Percentiles rank a stretch among this genome's conserved stretches.
Evolutionary conservation across 306 rosid genomes (phyloP).

Genomic region (Albizia julibrissin): DNA sequence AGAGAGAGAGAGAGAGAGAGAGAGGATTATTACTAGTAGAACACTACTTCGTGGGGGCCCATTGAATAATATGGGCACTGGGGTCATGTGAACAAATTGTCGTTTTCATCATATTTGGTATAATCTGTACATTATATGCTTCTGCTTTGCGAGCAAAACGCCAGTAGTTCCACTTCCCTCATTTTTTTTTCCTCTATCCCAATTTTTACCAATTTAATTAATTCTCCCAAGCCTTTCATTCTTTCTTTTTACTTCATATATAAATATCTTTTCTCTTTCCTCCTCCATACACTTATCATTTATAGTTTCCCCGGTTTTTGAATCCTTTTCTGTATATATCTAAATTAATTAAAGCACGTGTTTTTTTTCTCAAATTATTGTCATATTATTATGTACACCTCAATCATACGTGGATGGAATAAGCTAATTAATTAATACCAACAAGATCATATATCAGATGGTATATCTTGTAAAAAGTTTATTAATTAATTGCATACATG

Average conservation of each 20-base stretch:
- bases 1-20: slow-evolving; percentile 24
- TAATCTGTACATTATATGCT: slow-evolving; percentile 45
- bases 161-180: slow-evolving; percentile 24
- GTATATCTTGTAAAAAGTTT: background rate
- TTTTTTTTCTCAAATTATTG: background rate
- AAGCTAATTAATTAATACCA: background rate
- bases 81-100: slow-evolving; percentile 78
- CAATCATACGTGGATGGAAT: background rate
- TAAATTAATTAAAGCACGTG: background rate
- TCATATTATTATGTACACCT: background rate
- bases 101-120: slow-evolving; percentile 54
- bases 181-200: too few relatives aligned
- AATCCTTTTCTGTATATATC: background rate
- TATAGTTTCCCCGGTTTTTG: background rate
- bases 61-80: slow-evolving; percentile 50
- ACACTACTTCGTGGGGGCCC: slow-evolving; percentile 62
- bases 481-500: background rate
- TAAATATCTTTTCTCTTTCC: background rate
- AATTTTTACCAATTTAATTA: too few relatives aligned
- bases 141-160: slow-evolving; percentile 40
- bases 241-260: background rate
- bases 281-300: background rate
- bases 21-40: slow-evolving; percentile 42
- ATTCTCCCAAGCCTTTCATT: background rate
- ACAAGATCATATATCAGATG: background rate